Conservation (phyloP, 2,329 filamentous ascomycete genomes). For the Hymenoscyphus salicellus region DNA sequence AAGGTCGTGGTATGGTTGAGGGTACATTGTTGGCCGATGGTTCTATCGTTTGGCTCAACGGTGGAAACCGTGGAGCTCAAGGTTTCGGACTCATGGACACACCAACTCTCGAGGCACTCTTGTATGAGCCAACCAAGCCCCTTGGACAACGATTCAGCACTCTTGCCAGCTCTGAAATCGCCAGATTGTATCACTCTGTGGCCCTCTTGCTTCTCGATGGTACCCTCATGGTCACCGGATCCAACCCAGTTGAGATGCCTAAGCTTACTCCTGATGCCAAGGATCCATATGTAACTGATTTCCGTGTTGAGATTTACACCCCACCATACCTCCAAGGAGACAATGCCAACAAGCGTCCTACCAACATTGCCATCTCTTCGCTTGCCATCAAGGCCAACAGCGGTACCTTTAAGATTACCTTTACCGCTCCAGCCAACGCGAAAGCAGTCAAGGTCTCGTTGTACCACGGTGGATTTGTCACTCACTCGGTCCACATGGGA, state of each 20-base stretch:
- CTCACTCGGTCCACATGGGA: constrained; percentile 60
- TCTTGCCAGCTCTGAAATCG: constrained; percentile 42
- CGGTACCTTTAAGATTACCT: constrained; percentile 46
- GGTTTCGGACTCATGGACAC: constrained; percentile 56
- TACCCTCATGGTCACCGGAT: constrained; percentile 57
- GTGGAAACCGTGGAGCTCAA: constrained; percentile 55
- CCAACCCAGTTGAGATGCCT: constrained; percentile 59
- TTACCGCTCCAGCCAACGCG: constrained; percentile 43
- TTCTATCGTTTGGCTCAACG: constrained; percentile 58
- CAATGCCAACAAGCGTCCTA: constrained; percentile 48
- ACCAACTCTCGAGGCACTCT: constrained; percentile 53
- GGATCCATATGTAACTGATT: constrained; percentile 56
- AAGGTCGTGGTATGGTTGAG: constrained; percentile 59
- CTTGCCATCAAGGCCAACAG: constrained; percentile 43
- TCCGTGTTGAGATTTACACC: constrained; percentile 59
- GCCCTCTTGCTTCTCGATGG: constrained; percentile 58
- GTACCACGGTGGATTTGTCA: constrained; percentile 59
- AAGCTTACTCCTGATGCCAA: constrained; percentile 44
- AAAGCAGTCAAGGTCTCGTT: constrained; percentile 48
- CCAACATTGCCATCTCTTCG: constrained; percentile 44
- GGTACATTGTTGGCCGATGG: constrained; percentile 58
- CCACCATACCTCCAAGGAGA: constrained; percentile 57
- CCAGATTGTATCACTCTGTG: constrained; percentile 59
- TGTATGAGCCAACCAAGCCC: constrained; percentile 55
- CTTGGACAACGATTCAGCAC: constrained; percentile 48